Evolutionary conservation across 164 flowering plant species (phyloP), one percentile per base, ranked within the genome.

Genomic region (Cinnamomum chago): DNA sequence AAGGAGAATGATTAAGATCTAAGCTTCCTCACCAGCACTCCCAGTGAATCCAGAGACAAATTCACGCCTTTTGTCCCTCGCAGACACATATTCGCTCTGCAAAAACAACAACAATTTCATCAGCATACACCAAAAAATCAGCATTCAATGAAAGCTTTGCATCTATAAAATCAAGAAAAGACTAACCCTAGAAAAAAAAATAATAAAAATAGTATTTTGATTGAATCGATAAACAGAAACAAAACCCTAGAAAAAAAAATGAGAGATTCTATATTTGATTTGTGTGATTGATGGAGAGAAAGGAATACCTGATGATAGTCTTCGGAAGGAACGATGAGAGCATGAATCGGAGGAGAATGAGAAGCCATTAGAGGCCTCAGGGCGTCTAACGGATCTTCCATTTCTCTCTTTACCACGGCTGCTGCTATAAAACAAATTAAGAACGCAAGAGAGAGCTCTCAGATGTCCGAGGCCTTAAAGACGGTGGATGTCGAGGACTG

Each of bases 31-130:
- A 95, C 99, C 99, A 78, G 97, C 94, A 81, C 99, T 96, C 58
- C 99, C 98, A 7, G 97, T 84, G 86, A 96, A 96, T 50, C 99
- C 99, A 78, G 98, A 93, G 6, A 96, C 94, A 68, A 92, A 93
- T 58, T 75, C 86, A n/a, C 98, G 96, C 76, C 97, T 81, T 77
- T 87, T 91, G 81, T 96, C 98, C 69, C 98, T 75, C 0, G 80
- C 85, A 30, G 99, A 90, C 9, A 95, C 99, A 76, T 96, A 94
- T 82, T 95, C 99, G 72, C 99, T 96, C 98, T 95, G 88, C 77
- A 78, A 72, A 40, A 13, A 30, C 10, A 30, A 27, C 35, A 17
- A 12, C 60, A 5, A 2, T 30, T 28, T 50, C 40, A 20, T 28
- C 24, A 68, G 24, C 25, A 13, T 30, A 13, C 22, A 13, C 17